Conservation (phyloP, 148 eudicot genomes). For the Gaultheria prostrata region DNA sequence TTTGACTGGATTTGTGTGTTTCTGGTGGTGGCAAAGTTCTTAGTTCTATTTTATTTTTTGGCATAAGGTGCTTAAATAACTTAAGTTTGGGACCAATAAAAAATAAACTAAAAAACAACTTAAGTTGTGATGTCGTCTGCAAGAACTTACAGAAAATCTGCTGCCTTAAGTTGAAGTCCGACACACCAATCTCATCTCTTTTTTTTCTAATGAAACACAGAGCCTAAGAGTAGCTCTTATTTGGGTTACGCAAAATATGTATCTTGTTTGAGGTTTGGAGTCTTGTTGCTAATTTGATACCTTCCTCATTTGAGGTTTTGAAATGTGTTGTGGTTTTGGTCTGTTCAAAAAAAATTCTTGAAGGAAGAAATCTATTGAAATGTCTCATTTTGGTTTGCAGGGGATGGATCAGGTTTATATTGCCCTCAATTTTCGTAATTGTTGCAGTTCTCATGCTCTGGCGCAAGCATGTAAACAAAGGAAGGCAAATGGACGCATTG, state of each 20-base stretch:
- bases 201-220: not conserved
- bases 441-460: slow-evolving; percentile 62
- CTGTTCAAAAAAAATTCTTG: not conserved
- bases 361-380: not conserved
- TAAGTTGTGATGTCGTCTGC: not conserved
- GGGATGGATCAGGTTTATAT: slow-evolving; percentile 59
- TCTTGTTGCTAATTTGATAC: not conserved
- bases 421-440: slow-evolving; percentile 47
- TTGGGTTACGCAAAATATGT: too few relatives aligned
- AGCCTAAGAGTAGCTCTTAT: too few relatives aligned
- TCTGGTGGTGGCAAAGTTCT: not conserved
- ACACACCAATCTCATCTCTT: not conserved
- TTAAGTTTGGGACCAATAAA: not conserved
- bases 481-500: slow-evolving; percentile 56
- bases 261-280: too few relatives aligned
- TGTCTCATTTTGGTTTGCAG: slow-evolving; percentile 34
- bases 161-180: not conserved
- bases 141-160: not conserved
- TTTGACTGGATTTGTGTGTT: not conserved
- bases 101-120: not conserved
- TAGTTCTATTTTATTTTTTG: too few relatives aligned
- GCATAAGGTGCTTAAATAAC: not conserved
- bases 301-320: not conserved
- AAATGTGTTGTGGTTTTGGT: not conserved
- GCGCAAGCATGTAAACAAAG: slow-evolving; percentile 48